Percentiles rank a stretch among this genome's conserved stretches.
phyloP scores from a whole-genome alignment of 108 stramenopile species.

The Discostella stelligeroides region DNA sequence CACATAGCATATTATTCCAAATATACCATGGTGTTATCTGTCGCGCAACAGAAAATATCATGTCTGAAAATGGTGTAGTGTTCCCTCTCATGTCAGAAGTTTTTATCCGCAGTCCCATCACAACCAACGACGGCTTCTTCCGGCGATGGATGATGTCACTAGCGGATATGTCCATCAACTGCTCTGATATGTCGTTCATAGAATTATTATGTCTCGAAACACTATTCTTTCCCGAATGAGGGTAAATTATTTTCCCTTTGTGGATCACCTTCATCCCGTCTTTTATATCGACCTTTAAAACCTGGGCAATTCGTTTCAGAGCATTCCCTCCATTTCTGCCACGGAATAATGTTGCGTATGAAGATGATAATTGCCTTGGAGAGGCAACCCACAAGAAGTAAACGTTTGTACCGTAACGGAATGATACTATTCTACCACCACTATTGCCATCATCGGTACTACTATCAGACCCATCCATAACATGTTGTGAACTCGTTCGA shows the following conservation, averaged over 20 bases:
- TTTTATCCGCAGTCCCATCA: conserved; percentile 38
- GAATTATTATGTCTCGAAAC: not conserved
- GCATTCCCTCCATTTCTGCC: conserved; percentile 20
- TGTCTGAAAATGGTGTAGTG: not conserved
- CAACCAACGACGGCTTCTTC: conserved; percentile 46
- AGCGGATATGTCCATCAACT: conserved; percentile 35
- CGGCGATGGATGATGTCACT: conserved; percentile 29
- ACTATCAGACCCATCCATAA: conserved; percentile 3
- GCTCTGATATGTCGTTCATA: conserved; percentile 5
- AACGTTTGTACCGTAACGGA: conserved; percentile 31
- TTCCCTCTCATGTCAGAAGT: not conserved
- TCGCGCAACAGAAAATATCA: conserved; percentile 5
- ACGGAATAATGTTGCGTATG: conserved; percentile 7
- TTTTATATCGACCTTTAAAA: conserved; percentile 26
- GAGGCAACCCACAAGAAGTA: conserved; percentile 34
- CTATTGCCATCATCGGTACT: not conserved
- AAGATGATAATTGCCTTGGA: not conserved
- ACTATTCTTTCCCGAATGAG: not conserved
- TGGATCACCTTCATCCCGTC: conserved; percentile 43
- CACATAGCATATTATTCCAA: not conserved
- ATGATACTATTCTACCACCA: conserved; percentile 28
- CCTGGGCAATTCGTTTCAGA: conserved; percentile 24
- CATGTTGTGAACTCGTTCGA: conserved; percentile 4
- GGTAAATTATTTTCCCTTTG: conserved; percentile 43
- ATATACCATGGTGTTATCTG: conserved; percentile 21